phyloP scores from a whole-genome alignment of 2,329 filamentous ascomycete genomes.

The Apiospora kogelbergensis region DNA sequence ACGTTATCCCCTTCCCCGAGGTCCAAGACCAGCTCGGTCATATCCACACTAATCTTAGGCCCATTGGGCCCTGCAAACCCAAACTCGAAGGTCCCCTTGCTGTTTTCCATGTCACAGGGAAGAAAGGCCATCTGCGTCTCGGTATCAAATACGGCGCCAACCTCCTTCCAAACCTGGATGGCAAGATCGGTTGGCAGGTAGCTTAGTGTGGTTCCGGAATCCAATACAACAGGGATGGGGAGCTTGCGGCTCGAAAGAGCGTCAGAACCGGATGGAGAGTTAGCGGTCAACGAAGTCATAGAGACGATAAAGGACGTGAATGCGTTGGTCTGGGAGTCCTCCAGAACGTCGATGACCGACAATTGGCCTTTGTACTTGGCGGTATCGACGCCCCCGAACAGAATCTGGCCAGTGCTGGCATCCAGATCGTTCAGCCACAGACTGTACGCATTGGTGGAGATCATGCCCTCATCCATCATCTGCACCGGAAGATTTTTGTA shows the following conservation, averaged over 20 bases:
- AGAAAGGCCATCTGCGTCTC: conserved; percentile 42
- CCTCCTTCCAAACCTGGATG: conserved; percentile 51
- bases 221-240: conserved; percentile 64
- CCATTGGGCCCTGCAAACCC: conserved; percentile 49
- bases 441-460: conserved; percentile 69
- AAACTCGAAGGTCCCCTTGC: conserved; percentile 52
- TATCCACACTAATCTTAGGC: conserved; percentile 49
- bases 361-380: conserved; percentile 69
- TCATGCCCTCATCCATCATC: conserved; percentile 62
- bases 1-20: conserved; percentile 20
- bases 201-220: conserved; percentile 73
- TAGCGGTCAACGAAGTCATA: conserved; percentile 47
- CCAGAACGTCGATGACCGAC: conserved; percentile 58
- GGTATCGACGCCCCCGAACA: conserved; percentile 81
- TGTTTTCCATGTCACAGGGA: conserved; percentile 48
- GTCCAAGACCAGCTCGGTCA: conserved; percentile 57
- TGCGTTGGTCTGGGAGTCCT: conserved; percentile 34
- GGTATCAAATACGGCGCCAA: conserved; percentile 48
- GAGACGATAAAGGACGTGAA: conserved; percentile 49
- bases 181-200: conserved; percentile 66
- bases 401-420: conserved; percentile 65
- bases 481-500: conserved; percentile 64
- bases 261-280: conserved; percentile 50
- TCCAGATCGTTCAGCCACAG: conserved; percentile 64
- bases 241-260: conserved; percentile 40